Percentiles rank a stretch among this genome's conserved stretches.
Conservation (phyloP, 371 early-diverging fungal species). For the Actinomortierella ambigua region DNA sequence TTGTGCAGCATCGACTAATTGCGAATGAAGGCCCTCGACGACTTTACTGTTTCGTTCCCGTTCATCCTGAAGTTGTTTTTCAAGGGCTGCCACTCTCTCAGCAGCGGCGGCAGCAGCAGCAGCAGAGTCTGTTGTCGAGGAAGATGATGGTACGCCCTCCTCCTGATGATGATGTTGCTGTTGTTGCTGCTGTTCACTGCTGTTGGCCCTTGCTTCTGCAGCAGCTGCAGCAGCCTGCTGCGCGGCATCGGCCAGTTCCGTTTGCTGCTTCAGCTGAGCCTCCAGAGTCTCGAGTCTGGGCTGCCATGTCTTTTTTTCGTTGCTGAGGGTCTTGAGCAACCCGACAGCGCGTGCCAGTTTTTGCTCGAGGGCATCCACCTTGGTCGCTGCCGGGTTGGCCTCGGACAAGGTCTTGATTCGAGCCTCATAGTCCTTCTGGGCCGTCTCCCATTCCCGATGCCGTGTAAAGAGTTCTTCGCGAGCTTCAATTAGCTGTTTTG, state of each 20-base stretch:
- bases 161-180: constrained; percentile 8
- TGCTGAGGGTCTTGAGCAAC: constrained; percentile 19
- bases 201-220: constrained; percentile 8
- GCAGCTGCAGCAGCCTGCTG: constrained; percentile 15
- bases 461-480: constrained; percentile 21
- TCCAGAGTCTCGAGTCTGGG: constrained; percentile 8
- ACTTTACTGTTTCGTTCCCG: constrained; percentile 14
- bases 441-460: constrained; percentile 37
- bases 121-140: neutral
- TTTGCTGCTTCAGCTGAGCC: neutral
- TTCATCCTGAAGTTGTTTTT: constrained; percentile 12
- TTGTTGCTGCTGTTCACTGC: constrained; percentile 1
- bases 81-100: neutral
- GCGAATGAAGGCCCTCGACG: constrained; percentile 13
- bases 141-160: neutral
- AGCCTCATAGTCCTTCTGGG: constrained; percentile 30
- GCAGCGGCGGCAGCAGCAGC: neutral
- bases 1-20: constrained; percentile 14
- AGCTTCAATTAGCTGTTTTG: constrained; percentile 19
- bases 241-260: constrained; percentile 3
- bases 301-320: constrained; percentile 22
- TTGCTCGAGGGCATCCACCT: constrained; percentile 33
- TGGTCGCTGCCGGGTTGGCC: constrained; percentile 32
- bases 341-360: constrained; percentile 25
- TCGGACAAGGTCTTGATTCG: constrained; percentile 33